Evolutionary conservation across 2,329 filamentous ascomycete genomes (phyloP).

Genomic region (Sporothrix humicola): DNA sequence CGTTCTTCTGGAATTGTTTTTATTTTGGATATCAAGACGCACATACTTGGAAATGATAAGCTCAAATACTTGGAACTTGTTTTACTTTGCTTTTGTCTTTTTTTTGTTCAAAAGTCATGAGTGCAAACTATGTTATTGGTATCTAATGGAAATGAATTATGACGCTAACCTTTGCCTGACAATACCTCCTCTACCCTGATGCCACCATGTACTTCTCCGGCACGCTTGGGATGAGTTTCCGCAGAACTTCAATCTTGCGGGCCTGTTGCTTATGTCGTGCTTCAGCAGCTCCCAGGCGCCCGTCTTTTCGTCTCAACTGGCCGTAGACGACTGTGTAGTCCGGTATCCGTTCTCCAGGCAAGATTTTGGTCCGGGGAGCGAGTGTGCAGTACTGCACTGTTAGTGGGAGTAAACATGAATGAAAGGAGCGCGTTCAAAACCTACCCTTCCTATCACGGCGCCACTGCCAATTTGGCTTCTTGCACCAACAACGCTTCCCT

Average conservation of each 20-base stretch:
- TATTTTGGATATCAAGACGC: too few species aligned
- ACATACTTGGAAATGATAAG: too few species aligned
- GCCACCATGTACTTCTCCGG: constrained; percentile 43
- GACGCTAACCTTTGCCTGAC: neutral
- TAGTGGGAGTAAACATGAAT: constrained; percentile 37
- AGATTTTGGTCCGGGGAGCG: constrained; percentile 66
- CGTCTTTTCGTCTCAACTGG: constrained; percentile 62
- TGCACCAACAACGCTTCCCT: constrained; percentile 65
- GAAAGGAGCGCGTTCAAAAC: constrained; percentile 40
- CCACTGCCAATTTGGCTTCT: constrained; percentile 65
- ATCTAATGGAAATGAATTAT: neutral
- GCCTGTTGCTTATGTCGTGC: constrained; percentile 67
- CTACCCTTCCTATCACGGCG: constrained; percentile 67
- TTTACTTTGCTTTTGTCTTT: neutral
- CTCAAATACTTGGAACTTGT: neutral
- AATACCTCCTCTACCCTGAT: neutral
- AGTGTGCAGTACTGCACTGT: constrained; percentile 68
- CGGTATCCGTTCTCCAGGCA: constrained; percentile 62
- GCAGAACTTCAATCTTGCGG: constrained; percentile 70
- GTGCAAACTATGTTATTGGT: neutral
- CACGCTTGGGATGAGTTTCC: constrained; percentile 70
- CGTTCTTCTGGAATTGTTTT: neutral
- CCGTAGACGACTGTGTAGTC: constrained; percentile 75
- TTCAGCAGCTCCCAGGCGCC: constrained; percentile 62
- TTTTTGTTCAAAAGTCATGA: neutral